Evolutionary conservation across 2,329 filamentous ascomycete genomes (phyloP).

Genomic region (Aspergillus costaricaensis): DNA sequence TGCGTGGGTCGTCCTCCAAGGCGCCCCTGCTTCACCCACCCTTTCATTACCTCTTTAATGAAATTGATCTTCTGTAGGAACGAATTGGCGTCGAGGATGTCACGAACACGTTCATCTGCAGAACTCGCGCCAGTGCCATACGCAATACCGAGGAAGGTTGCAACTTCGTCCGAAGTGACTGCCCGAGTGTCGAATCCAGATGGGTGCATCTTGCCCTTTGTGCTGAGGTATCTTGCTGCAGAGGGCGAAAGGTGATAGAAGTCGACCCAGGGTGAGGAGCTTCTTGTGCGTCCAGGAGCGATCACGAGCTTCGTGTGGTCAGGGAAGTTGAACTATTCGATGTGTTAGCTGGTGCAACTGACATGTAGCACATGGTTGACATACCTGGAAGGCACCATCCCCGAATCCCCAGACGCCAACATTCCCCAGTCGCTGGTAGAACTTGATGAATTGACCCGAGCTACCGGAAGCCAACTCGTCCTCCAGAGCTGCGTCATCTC

Average conservation of each 20-base stretch:
- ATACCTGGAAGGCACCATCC: constrained; percentile 50
- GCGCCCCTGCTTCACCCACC: constrained; percentile 42
- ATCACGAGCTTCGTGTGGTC: constrained; percentile 56
- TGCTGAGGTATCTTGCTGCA: constrained; percentile 46
- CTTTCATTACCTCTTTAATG: constrained; percentile 43
- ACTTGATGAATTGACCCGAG: constrained; percentile 49
- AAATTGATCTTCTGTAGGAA: constrained; percentile 48
- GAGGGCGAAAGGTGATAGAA: constrained; percentile 52
- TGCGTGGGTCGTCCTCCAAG: constrained; percentile 37
- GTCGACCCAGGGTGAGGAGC: constrained; percentile 47
- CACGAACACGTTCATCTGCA: constrained; percentile 40
- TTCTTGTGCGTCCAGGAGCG: constrained; percentile 42
- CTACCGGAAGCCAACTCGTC: constrained; percentile 28
- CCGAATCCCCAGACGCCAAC: constrained; percentile 57
- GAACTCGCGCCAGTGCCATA: constrained; percentile 37
- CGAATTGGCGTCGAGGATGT: constrained; percentile 48
- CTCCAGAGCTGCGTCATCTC: constrained; percentile 36
- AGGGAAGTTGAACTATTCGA: constrained; percentile 51
- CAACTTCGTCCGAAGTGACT: constrained; percentile 44
- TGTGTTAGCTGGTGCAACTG: background rate
- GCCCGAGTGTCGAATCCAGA: constrained; percentile 47
- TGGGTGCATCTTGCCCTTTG: constrained; percentile 46
- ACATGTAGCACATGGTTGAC: constrained; percentile 6
- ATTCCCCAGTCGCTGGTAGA: constrained; percentile 54
- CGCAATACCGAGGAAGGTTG: constrained; percentile 44